Conservation (phyloP, 2,329 filamentous ascomycete species). For the Magnaporthiopsis incrustans region DNA sequence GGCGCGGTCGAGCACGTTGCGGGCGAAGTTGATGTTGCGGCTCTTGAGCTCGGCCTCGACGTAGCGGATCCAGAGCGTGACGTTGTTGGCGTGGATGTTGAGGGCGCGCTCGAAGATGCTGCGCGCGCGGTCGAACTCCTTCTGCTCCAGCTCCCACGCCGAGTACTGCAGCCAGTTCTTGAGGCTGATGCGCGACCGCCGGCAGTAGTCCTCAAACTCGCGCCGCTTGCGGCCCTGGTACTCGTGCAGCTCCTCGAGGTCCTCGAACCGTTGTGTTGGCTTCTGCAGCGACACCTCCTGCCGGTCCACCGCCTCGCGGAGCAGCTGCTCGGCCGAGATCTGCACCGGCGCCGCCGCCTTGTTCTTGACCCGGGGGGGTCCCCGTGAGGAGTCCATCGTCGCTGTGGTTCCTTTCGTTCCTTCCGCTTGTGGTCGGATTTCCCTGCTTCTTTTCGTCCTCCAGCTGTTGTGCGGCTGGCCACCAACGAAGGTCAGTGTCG, state of each 20-base stretch:
- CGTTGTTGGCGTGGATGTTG: slow-evolving; percentile 81
- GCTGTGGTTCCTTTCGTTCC: slow-evolving; percentile 19
- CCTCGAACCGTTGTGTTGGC: slow-evolving; percentile 89
- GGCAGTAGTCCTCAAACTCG: slow-evolving; percentile 97
- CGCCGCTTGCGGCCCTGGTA: slow-evolving; percentile 93
- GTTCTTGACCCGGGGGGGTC: slow-evolving; percentile 95
- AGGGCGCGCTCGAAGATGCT: slow-evolving; percentile 92
- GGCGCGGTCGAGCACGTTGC: slow-evolving; percentile 91
- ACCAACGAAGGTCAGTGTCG: no score
- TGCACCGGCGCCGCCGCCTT: slow-evolving; percentile 87
- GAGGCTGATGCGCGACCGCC: slow-evolving; percentile 88
- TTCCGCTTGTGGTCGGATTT: background rate
- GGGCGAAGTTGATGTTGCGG: slow-evolving; percentile 91
- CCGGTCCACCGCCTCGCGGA: slow-evolving; percentile 93
- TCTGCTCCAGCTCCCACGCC: slow-evolving; percentile 95
- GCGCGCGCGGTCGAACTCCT: slow-evolving; percentile 85
- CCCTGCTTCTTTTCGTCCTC: background rate
- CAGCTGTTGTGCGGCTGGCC: background rate
- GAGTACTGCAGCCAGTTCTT: slow-evolving; percentile 99
- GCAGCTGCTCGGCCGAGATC: slow-evolving; percentile 93
- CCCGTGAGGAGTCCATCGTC: slow-evolving; percentile 79
- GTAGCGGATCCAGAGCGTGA: slow-evolving; percentile 75
- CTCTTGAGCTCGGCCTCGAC: slow-evolving; percentile 95
- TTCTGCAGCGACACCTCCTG: slow-evolving; percentile 84
- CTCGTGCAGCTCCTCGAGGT: slow-evolving; percentile 96